phyloP scores from a whole-genome alignment of 2,329 filamentous ascomycete species.

The Pseudogymnoascus pannorum region DNA sequence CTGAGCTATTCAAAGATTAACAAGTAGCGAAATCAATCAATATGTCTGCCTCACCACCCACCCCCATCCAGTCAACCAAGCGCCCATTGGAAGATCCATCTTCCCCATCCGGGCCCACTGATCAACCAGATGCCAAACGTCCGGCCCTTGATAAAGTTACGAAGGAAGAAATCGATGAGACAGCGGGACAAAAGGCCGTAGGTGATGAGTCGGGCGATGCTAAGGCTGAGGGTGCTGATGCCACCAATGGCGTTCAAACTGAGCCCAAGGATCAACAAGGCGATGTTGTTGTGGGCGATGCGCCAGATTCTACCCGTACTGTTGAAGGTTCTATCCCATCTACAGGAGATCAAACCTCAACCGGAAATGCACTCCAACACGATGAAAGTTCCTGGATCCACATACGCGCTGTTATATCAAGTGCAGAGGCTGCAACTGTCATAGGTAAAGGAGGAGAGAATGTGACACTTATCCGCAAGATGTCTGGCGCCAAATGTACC shows the following conservation, averaged over 20 bases:
- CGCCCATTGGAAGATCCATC: conserved; percentile 95
- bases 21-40: conserved; percentile 35
- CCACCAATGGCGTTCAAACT: conserved; percentile 43
- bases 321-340: conserved; percentile 41
- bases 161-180: conserved; percentile 44
- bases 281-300: conserved; percentile 62
- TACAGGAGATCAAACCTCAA: conserved; percentile 25
- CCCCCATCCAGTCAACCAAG: conserved; percentile 68
- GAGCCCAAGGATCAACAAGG: conserved; percentile 52
- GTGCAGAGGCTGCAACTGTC: conserved; percentile 91
- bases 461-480: conserved; percentile 88
- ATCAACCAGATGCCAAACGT: conserved; percentile 95
- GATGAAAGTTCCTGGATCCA: conserved; percentile 97
- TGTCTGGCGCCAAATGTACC: conserved; percentile 96
- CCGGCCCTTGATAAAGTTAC: conserved; percentile 91
- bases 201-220: conserved; percentile 34
- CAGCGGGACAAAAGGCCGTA: conserved; percentile 33
- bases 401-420: conserved; percentile 93
- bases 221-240: conserved; percentile 26
- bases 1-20: conserved; percentile 27
- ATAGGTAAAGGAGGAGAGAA: conserved; percentile 99
- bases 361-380: conserved; percentile 48
- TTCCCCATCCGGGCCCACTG: conserved; percentile 81
- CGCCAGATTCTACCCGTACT: conserved; percentile 45
- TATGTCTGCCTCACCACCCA: conserved; percentile 67